Percentiles rank a stretch among this genome's conserved stretches.
Evolutionary conservation across 2,329 filamentous ascomycete species (phyloP).

Genomic region (Teratosphaeria destructans): DNA sequence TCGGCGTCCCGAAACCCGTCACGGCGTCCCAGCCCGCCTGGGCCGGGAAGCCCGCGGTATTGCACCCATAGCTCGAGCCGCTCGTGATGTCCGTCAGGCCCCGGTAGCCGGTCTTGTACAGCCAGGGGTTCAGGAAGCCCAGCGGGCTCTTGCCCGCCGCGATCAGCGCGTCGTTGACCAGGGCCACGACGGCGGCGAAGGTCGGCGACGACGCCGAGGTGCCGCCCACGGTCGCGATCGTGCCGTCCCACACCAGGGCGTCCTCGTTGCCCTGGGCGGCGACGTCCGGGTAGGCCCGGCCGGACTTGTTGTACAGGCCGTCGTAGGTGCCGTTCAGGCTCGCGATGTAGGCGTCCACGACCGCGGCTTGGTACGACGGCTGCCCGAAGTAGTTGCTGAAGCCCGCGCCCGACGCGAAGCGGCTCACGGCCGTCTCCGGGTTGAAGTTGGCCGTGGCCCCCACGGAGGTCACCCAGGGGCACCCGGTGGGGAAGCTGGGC

Average conservation of each 20-base stretch:
- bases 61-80: conserved; percentile 21
- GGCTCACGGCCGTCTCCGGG: conserved; percentile 37
- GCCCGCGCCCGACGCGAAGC: conserved; percentile 40
- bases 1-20: conserved; percentile 20
- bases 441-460: conserved; percentile 32
- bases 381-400: conserved; percentile 37
- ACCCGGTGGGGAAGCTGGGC: conserved; percentile 36
- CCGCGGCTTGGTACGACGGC: conserved; percentile 35
- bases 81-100: conserved; percentile 41
- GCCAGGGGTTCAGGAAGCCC: conserved; percentile 52
- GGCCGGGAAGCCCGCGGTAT: conserved; percentile 21
- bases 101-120: conserved; percentile 40
- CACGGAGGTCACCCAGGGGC: conserved; percentile 40
- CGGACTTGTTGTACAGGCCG: conserved; percentile 36
- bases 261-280: conserved; percentile 40
- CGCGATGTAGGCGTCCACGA: conserved; percentile 32
- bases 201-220: conserved; percentile 47
- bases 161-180: conserved; percentile 54
- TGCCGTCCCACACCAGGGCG: conserved; percentile 25
- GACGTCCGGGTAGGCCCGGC: conserved; percentile 38
- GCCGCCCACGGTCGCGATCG: conserved; percentile 29
- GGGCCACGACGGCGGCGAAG: conserved; percentile 47
- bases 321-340: conserved; percentile 30
- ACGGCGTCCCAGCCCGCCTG: conserved; percentile 24
- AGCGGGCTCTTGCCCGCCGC: conserved; percentile 39